Conservation (phyloP, 441 rosid species). For the Oxalis stricta region DNA sequence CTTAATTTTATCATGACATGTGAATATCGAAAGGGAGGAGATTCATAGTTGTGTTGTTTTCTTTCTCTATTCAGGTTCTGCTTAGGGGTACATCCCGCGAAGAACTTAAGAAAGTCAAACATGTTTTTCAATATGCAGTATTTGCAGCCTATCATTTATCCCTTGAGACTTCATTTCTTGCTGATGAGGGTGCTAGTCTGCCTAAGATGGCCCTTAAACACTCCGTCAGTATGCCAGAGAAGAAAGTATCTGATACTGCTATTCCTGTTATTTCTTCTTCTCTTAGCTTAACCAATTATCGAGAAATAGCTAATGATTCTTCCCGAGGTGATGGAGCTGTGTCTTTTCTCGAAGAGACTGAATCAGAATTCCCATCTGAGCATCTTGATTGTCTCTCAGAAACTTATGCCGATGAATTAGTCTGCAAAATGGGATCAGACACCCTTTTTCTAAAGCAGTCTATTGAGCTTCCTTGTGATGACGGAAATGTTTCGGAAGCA, state of each 20-base stretch:
- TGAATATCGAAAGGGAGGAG: not conserved
- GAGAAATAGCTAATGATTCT: conserved; percentile 16
- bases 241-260: conserved; percentile 23
- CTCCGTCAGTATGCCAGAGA: conserved; percentile 35
- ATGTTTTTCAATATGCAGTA: conserved; percentile 70
- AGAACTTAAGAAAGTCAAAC: conserved; percentile 79
- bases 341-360: conserved; percentile 17
- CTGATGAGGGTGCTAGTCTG: conserved; percentile 94
- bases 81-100: conserved; percentile 60
- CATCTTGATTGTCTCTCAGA: conserved; percentile 26
- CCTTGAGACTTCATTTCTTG: conserved; percentile 91
- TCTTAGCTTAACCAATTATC: conserved; percentile 12
- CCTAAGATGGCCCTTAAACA: conserved; percentile 41
- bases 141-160: conserved; percentile 97
- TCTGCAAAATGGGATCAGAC: conserved; percentile 16
- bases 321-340: conserved; percentile 23
- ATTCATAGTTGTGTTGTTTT: conserved; percentile 8
- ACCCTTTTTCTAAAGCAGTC: conserved; percentile 16
- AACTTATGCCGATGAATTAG: conserved; percentile 17
- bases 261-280: conserved; percentile 26
- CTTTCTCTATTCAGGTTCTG: conserved; percentile 41
- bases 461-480: conserved; percentile 9
- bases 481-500: conserved; percentile 16
- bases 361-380: conserved; percentile 22
- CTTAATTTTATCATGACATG: not conserved